Conservation (phyloP, 2,329 filamentous ascomycete species). For the Apiospora marii region DNA sequence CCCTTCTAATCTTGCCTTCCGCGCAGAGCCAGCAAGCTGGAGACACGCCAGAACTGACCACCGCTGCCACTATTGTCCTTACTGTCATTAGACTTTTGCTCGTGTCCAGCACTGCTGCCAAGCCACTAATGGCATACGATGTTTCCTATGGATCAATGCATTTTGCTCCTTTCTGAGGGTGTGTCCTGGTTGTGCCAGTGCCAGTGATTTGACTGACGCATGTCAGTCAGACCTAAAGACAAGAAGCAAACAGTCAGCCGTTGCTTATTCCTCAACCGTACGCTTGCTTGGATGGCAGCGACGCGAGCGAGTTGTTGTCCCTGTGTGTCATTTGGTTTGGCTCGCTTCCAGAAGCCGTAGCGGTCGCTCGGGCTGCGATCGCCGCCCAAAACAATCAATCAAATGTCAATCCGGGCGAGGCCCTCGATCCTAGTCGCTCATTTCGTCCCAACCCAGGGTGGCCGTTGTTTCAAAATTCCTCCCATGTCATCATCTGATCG, state of each 20-base stretch:
- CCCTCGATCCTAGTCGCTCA: not conserved
- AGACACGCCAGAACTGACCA: not conserved
- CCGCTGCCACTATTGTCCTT: not conserved
- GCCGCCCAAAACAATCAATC: not conserved
- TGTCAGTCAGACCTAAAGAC: slow-evolving; percentile 17
- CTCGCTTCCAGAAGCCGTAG: not conserved
- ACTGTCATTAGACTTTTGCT: slow-evolving; percentile 6
- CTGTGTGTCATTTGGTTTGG: not conserved
- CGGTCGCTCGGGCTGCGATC: not conserved
- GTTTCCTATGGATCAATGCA: not conserved
- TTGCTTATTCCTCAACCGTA: not conserved
- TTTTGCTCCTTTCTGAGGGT: not conserved
- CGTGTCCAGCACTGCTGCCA: not conserved
- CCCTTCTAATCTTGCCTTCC: not conserved
- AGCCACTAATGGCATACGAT: slow-evolving; percentile 5
- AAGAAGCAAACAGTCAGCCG: slow-evolving; percentile 2
- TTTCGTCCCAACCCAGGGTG: slow-evolving; percentile 16
- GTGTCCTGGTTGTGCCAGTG: not conserved
- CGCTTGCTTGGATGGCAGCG: not conserved
- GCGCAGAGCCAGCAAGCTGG: not conserved
- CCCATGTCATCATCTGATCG: slow-evolving; percentile 19
- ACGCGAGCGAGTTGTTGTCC: not conserved
- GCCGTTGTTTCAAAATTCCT: slow-evolving; percentile 15
- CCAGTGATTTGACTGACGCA: not conserved
- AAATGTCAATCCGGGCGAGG: not conserved